Conservation (phyloP, 176 grass and related monocot genomes). For the Tuctoria greenei region DNA sequence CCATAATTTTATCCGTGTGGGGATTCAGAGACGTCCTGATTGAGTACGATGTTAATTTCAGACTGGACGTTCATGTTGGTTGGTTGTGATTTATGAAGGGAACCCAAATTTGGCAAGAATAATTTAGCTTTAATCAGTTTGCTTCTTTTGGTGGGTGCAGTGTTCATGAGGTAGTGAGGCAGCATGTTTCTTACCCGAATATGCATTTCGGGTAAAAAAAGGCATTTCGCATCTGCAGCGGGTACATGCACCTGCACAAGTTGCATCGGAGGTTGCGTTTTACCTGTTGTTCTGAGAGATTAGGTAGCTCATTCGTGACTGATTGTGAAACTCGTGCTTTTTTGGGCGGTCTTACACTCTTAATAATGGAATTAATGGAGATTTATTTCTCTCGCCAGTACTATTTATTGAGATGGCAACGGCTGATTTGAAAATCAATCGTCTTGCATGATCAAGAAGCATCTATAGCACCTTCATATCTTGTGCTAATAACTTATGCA, state of each 20-base stretch:
- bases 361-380: background rate
- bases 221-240: background rate
- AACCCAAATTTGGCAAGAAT: background rate
- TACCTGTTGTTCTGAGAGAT: background rate
- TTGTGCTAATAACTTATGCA: background rate
- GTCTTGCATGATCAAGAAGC: background rate
- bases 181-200: background rate
- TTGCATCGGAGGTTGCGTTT: no score
- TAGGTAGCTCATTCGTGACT: background rate
- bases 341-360: background rate
- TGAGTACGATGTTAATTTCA: background rate
- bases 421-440: conserved; percentile 1
- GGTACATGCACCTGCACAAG: background rate
- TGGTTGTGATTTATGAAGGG: background rate
- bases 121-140: background rate
- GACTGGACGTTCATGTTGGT: background rate
- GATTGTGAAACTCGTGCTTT: background rate
- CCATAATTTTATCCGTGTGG: conserved; percentile 42
- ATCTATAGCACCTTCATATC: background rate
- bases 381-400: conserved; percentile 26
- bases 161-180: background rate
- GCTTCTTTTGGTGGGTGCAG: background rate
- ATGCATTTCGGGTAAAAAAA: no score
- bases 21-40: conserved; percentile 20
- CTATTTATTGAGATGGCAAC: conserved; percentile 17